Evolutionary conservation across 306 rosid genomes (phyloP).

Genomic region (Ochetophila trinervis): DNA sequence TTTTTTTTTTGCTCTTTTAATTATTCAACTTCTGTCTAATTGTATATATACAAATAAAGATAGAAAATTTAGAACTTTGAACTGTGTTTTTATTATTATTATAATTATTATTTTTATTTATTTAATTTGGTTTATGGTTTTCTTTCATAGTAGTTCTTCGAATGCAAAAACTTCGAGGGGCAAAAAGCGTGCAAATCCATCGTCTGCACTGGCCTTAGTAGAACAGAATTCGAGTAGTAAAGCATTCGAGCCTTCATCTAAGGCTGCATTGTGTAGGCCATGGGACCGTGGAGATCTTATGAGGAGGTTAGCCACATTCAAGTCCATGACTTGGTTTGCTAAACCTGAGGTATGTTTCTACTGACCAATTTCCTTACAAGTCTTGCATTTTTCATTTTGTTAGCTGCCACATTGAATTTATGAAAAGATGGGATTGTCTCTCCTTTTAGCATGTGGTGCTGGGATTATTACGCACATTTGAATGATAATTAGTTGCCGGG

Average conservation of each 20-base stretch:
- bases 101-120: background rate
- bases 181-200: conserved; percentile 53
- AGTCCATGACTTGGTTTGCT: conserved; percentile 97
- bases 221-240: conserved; percentile 43
- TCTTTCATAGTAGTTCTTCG: conserved; percentile 23
- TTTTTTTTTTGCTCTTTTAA: too few species aligned
- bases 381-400: background rate
- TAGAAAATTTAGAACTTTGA: too few species aligned
- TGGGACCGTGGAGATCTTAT: conserved; percentile 89
- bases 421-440: too few species aligned
- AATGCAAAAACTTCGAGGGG: conserved; percentile 47
- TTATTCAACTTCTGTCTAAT: too few species aligned
- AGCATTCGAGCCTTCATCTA: conserved; percentile 20
- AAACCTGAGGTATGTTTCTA: conserved; percentile 67
- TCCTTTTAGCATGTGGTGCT: too few species aligned
- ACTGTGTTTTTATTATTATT: too few species aligned
- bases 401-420: background rate
- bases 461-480: too few species aligned
- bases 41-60: too few species aligned
- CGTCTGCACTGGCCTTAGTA: conserved; percentile 43
- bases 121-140: background rate
- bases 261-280: conserved; percentile 64
- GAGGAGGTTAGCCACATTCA: conserved; percentile 78
- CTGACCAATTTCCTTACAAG: background rate
- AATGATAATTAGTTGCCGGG: too few species aligned